phyloP scores from a whole-genome alignment of 768 basidiomycete genomes.

The Lepiota venenata region DNA sequence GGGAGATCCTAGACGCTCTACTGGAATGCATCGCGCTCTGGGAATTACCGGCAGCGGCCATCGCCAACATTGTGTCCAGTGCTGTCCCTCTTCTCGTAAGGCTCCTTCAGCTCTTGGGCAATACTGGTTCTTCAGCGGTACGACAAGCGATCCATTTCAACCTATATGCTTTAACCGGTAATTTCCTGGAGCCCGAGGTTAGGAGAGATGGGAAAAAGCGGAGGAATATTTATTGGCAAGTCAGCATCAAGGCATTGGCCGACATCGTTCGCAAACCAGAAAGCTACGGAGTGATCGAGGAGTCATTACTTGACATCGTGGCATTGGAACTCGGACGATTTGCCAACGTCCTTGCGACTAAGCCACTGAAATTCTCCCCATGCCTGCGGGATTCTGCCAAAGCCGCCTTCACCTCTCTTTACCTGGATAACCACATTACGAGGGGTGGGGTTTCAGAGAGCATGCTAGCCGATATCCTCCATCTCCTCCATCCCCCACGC shows the following conservation, averaged over 20 bases:
- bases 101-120: conserved; percentile 27
- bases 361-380: conserved; percentile 26
- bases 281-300: conserved; percentile 28
- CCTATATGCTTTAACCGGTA: conserved; percentile 27
- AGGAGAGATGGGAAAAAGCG: conserved; percentile 27
- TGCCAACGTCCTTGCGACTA: conserved; percentile 26
- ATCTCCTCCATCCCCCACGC: conserved; percentile 30
- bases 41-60: conserved; percentile 33
- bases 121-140: conserved; percentile 23
- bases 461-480: conserved; percentile 32
- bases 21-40: conserved; percentile 32
- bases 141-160: conserved; percentile 29
- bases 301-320: conserved; percentile 25
- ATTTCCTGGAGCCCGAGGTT: conserved; percentile 20
- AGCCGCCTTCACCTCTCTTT: conserved; percentile 33
- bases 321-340: conserved; percentile 30
- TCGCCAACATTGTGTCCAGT: conserved; percentile 29
- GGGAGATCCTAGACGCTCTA: conserved; percentile 37
- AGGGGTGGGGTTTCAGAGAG: conserved; percentile 26
- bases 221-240: conserved; percentile 25
- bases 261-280: conserved; percentile 26
- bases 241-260: conserved; percentile 31
- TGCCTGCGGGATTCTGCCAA: conserved; percentile 24
- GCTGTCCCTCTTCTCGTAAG: conserved; percentile 33
- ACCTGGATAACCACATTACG: conserved; percentile 29